These are phyloP conservation scores for Teunomyces stri DNA, from an alignment of 805 yeast species.

Conservation along the genomic window DNA sequence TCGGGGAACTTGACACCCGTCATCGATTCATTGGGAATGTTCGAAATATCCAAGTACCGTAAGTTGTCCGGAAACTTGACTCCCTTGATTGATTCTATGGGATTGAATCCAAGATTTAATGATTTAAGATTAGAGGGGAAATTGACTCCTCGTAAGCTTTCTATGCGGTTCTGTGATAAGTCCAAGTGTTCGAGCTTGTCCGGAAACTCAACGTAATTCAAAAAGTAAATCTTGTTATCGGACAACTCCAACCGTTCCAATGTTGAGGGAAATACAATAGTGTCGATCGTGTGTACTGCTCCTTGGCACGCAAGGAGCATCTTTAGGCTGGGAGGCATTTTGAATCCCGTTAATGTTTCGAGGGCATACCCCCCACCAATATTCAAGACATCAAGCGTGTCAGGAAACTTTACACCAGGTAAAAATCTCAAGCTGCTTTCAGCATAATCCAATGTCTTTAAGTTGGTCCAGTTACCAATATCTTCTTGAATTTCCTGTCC, in stretches of 20 bases:
- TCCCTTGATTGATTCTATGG: conserved; percentile 43
- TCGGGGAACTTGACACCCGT: conserved; percentile 47
- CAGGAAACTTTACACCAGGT: conserved; percentile 42
- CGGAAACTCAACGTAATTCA: conserved; percentile 41
- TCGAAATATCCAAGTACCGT: conserved; percentile 37
- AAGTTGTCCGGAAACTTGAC: conserved; percentile 39
- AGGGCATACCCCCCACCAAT: conserved; percentile 40
- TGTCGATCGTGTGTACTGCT: conserved; percentile 33
- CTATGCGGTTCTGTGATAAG: conserved; percentile 39
- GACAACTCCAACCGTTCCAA: conserved; percentile 33
- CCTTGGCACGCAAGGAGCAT: conserved; percentile 34
- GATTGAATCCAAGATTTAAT: conserved; percentile 35
- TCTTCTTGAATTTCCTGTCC: conserved; percentile 40
- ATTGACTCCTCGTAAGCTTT: conserved; percentile 33
- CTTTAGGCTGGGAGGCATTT: conserved; percentile 32
- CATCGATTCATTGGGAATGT: conserved; percentile 46
- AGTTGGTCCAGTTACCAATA: conserved; percentile 31
- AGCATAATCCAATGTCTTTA: conserved; percentile 35
- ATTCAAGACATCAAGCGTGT: conserved; percentile 34
- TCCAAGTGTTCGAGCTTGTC: conserved; percentile 27
- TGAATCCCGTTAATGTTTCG: conserved; percentile 39
- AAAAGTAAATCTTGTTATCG: conserved; percentile 38
- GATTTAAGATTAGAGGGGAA: conserved; percentile 33
- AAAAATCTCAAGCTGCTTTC: conserved; percentile 34
- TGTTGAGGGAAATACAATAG: conserved; percentile 31